Evolutionary conservation across 2,329 filamentous ascomycete genomes (phyloP).

Genomic region (Periconia macrospinosa): DNA sequence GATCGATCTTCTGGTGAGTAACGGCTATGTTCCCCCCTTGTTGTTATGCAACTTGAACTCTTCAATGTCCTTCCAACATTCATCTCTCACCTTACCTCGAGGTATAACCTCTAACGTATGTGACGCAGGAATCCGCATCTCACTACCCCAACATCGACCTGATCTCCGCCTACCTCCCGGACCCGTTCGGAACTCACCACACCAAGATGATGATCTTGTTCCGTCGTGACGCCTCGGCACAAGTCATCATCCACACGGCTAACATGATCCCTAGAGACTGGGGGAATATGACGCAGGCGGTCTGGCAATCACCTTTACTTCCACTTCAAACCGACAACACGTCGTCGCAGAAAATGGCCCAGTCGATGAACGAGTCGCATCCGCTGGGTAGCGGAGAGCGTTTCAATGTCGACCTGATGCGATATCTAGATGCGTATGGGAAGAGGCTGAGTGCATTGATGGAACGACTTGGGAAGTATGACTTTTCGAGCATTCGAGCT

Average conservation of each 20-base stretch:
- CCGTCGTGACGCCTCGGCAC: slow-evolving; percentile 73
- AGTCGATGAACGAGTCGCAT: slow-evolving; percentile 2
- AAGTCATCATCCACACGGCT: slow-evolving; percentile 83
- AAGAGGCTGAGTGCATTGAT: slow-evolving; percentile 58
- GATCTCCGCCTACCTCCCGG: slow-evolving; percentile 76
- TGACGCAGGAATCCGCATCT: slow-evolving; percentile 60
- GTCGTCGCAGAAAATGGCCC: background rate
- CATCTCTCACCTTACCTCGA: background rate
- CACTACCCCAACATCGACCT: slow-evolving; percentile 69
- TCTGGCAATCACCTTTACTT: slow-evolving; percentile 76
- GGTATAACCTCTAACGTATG: slow-evolving; percentile 3
- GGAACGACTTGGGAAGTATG: slow-evolving; percentile 61
- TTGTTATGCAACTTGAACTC: no score
- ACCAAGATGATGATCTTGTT: slow-evolving; percentile 85
- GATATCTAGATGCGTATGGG: slow-evolving; percentile 73
- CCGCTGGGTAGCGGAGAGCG: slow-evolving; percentile 63
- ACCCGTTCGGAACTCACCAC: slow-evolving; percentile 84
- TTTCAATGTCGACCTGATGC: slow-evolving; percentile 76
- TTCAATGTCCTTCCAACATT: no score
- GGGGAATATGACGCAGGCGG: slow-evolving; percentile 83
- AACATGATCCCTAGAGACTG: slow-evolving; percentile 91
- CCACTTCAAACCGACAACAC: slow-evolving; percentile 46
- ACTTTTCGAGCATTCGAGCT: slow-evolving; percentile 71
- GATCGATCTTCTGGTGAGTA: slow-evolving; percentile 58
- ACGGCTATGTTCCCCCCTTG: background rate